A percentile compares a stretch with the other conserved stretches of the same genome.
Conservation (phyloP, 495 filamentous ascomycete species). For the Penicillium roqueforti region DNA sequence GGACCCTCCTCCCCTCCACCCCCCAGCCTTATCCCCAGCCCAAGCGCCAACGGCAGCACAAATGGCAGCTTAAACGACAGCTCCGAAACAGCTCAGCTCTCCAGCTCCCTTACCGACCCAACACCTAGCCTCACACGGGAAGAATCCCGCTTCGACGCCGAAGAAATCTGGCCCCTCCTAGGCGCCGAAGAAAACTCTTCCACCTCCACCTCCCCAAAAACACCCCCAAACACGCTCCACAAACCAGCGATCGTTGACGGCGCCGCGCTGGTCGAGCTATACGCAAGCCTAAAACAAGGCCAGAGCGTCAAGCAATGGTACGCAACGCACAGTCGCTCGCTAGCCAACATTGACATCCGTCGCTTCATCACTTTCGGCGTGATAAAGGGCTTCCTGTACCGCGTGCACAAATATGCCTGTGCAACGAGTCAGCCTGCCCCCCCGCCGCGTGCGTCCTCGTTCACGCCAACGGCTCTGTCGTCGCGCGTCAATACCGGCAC, state of each 20-base stretch:
- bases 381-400: slow-evolving; percentile 92
- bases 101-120: slow-evolving; percentile 21
- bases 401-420: slow-evolving; percentile 86
- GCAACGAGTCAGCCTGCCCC: slow-evolving; percentile 46
- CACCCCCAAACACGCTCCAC: not conserved
- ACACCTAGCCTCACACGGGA: slow-evolving; percentile 19
- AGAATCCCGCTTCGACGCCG: slow-evolving; percentile 32
- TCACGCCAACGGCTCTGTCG: slow-evolving; percentile 27
- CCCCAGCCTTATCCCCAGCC: slow-evolving; percentile 6
- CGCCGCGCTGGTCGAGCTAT: slow-evolving; percentile 54
- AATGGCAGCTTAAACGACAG: too few relatives aligned
- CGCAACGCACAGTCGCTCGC: slow-evolving; percentile 59
- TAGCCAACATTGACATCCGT: slow-evolving; percentile 75
- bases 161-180: slow-evolving; percentile 44
- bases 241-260: slow-evolving; percentile 32
- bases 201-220: slow-evolving; percentile 3
- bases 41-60: slow-evolving; percentile 9
- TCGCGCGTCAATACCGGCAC: slow-evolving; percentile 36
- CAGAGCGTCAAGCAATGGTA: slow-evolving; percentile 80
- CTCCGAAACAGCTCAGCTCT: slow-evolving; percentile 10
- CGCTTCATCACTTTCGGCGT: slow-evolving; percentile 93
- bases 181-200: slow-evolving; percentile 21
- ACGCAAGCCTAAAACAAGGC: slow-evolving; percentile 72
- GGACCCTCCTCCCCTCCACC: slow-evolving; percentile 20
- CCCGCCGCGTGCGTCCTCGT: slow-evolving; percentile 23